phyloP scores from a whole-genome alignment of 1,284 basidiomycete species.

The Marasmius sp. region DNA sequence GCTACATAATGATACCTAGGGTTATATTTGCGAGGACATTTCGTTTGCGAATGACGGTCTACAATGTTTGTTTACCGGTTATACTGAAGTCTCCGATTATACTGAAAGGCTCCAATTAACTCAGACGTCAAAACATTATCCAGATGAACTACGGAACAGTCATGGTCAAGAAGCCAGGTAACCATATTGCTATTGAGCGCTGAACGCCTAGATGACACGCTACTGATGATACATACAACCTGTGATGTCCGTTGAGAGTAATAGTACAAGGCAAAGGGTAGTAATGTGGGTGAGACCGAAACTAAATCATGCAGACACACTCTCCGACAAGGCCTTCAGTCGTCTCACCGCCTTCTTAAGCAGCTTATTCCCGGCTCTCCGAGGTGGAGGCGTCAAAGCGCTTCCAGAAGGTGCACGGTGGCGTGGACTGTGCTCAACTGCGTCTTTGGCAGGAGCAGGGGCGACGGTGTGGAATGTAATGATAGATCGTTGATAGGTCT shows the following conservation, averaged over 20 bases:
- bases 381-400: conserved; percentile 10
- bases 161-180: no score
- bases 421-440: background rate
- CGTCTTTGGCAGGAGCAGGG: conserved; percentile 1
- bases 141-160: no score
- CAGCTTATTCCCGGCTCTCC: conserved; percentile 12
- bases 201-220: no score
- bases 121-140: no score
- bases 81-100: no score
- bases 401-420: conserved; percentile 14
- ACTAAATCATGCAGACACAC: conserved; percentile 5
- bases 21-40: no score
- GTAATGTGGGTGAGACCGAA: conserved; percentile 2
- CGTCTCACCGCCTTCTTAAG: conserved; percentile 12
- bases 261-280: background rate
- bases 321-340: conserved; percentile 14
- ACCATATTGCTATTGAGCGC: no score
- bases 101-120: no score
- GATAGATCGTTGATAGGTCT: conserved; percentile 25
- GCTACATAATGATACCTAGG: no score
- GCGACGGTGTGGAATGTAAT: background rate
- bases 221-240: background rate
- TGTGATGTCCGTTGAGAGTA: conserved; percentile 1
- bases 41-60: no score
- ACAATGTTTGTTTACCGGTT: no score